Evolutionary conservation across 2,329 filamentous ascomycete species (phyloP).

Genomic region (Cladosporium sp.): DNA sequence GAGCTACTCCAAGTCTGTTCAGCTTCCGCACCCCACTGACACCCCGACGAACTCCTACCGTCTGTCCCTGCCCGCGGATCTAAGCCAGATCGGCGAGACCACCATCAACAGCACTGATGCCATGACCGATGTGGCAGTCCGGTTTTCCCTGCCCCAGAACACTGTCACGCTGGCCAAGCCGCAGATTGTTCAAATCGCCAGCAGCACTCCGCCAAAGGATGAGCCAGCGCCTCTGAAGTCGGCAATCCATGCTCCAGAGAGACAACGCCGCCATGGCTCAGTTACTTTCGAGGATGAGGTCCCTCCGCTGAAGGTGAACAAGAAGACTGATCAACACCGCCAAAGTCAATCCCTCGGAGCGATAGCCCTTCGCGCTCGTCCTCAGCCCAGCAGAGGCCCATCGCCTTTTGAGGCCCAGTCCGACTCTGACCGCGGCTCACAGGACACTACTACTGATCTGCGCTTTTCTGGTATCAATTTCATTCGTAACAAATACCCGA

Average conservation of each 20-base stretch:
- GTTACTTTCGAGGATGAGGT: constrained; percentile 32
- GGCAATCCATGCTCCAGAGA: constrained; percentile 12
- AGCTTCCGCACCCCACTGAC: constrained; percentile 22
- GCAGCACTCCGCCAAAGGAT: constrained; percentile 22
- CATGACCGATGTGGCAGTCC: constrained; percentile 33
- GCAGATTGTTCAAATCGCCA: constrained; percentile 28
- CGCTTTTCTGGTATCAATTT: constrained; percentile 19
- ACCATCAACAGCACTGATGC: constrained; percentile 28
- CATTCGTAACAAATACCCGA: constrained; percentile 23
- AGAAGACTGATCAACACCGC: constrained; percentile 21
- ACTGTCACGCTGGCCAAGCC: constrained; percentile 32
- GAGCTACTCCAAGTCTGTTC: constrained; percentile 30
- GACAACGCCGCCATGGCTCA: constrained; percentile 8
- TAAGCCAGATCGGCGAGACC: constrained; percentile 27
- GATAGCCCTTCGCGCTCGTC: constrained; percentile 22
- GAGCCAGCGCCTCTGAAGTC: constrained; percentile 17
- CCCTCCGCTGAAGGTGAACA: constrained; percentile 29
- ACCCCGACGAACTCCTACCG: constrained; percentile 20
- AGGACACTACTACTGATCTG: constrained; percentile 23
- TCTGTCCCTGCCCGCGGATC: constrained; percentile 27
- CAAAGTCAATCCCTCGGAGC: constrained; percentile 14
- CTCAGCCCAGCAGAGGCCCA: constrained; percentile 4
- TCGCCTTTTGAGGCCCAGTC: constrained; percentile 22
- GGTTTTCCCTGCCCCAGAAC: constrained; percentile 31
- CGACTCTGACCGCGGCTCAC: constrained; percentile 16